Evolutionary conservation across 257 asterid genomes (phyloP), one percentile per base, ranked within the genome.

Genomic region (Solanum lignicaule): DNA sequence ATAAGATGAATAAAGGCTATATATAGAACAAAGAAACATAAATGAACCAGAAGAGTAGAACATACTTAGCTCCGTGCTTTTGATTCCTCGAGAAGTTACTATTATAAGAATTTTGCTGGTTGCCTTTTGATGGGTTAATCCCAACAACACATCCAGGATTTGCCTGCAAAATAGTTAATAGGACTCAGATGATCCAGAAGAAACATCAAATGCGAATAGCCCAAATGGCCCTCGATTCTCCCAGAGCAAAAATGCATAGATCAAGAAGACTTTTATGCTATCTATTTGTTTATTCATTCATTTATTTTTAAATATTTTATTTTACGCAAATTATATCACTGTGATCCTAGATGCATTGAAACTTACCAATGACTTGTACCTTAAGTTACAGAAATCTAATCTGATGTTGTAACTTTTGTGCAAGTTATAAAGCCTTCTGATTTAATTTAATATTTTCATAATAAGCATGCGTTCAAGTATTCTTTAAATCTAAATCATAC

Each of bases 1-100:
- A 85, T 87, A 81, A 3, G 76, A 84, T 18, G 27, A 87, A 74
- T 79, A 41, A 68, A 79, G 73, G 86, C 46, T 79, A 25, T 20
- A 72, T 32, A 73, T 73, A 83, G 31, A 20, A 23, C 27, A 69
- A 78, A 23, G 76, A 86, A 35, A 14, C 32, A 55, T 9, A 87
- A 75, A 15, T 52, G 74, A 86, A 84, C 81, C 76, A 55, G 87
- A 89, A 87, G 94, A 95, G 94, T 94, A 84, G 91, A 88, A 36
- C 90, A 91, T 41, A 95, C 88, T 71, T 81, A 16, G 89, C 89
- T 65, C 92, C 92, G 25, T 86, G 87, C 66, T 90, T 92, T 68
- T 88, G 90, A 87, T 92, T 94, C 90, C 93, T 90, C 48, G 5
- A 46, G 86, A 89, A 89, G 91, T 90, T 94, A 85, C 91, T 93